Percentiles rank a stretch among this genome's conserved stretches.
Conservation (phyloP, 2,329 filamentous ascomycete genomes). For the Macrophomina tecta region DNA sequence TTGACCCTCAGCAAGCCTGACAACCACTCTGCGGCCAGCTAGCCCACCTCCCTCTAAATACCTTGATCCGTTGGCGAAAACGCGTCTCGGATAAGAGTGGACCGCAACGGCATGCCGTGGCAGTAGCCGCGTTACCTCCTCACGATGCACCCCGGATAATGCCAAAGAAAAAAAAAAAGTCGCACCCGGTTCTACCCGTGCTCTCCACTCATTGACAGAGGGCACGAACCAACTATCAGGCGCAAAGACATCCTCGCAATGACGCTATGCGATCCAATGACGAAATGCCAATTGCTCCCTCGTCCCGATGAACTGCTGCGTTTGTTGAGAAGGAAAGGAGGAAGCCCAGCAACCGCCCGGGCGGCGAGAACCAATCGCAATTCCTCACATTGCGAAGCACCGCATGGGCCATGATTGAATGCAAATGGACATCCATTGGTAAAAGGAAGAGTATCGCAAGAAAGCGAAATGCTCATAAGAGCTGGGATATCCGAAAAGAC, state of each 20-base stretch:
- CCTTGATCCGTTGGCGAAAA: background rate
- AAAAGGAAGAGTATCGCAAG: background rate
- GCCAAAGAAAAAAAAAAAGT: background rate
- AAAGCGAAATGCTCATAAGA: constrained; percentile 8
- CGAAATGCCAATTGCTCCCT: background rate
- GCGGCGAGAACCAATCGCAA: background rate
- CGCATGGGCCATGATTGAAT: background rate
- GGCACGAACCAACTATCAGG: background rate
- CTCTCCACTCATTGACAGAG: background rate
- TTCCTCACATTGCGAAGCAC: background rate
- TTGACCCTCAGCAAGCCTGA: background rate
- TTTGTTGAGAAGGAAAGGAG: too few relatives aligned
- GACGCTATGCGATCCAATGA: background rate
- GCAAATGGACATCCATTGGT: background rate
- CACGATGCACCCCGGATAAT: constrained; percentile 12
- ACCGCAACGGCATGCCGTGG: background rate
- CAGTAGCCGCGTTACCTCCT: background rate
- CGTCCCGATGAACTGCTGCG: too few relatives aligned
- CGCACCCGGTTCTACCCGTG: constrained; percentile 17
- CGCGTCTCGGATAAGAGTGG: constrained; percentile 1
- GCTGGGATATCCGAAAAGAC: constrained; percentile 19
- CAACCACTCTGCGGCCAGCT: background rate
- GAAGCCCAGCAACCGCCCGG: too few relatives aligned
- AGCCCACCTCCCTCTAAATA: background rate
- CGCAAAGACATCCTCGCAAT: background rate